phyloP scores from a whole-genome alignment of 352 stramenopile species.

The Phytophthora tentaculata region DNA sequence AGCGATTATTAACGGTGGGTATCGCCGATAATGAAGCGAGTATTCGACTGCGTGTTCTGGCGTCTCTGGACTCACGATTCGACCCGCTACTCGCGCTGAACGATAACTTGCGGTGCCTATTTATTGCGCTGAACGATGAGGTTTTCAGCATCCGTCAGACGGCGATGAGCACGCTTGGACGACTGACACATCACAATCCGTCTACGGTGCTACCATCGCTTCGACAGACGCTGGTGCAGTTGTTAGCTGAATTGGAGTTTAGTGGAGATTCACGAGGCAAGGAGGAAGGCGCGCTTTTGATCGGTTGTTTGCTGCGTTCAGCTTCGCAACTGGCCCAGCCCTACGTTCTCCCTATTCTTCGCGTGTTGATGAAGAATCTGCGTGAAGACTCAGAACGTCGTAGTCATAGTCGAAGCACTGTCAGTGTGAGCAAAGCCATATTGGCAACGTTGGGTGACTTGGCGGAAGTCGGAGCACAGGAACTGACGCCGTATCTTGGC shows the following conservation, averaged over 20 bases:
- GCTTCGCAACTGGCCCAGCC: conserved; percentile 80
- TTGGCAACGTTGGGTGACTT: conserved; percentile 84
- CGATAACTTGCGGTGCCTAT: conserved; percentile 85
- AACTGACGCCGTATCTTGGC: conserved; percentile 83
- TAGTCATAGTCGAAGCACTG: conserved; percentile 74
- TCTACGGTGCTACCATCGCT: conserved; percentile 82
- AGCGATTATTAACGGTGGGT: conserved; percentile 82
- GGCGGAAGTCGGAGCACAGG: conserved; percentile 76
- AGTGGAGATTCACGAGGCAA: conserved; percentile 82
- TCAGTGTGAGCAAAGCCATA: conserved; percentile 87
- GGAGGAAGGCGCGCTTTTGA: conserved; percentile 83
- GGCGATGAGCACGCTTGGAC: conserved; percentile 87
- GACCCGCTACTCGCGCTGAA: conserved; percentile 82
- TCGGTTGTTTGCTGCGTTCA: conserved; percentile 83
- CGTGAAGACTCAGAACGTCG: conserved; percentile 78
- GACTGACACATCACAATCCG: conserved; percentile 87
- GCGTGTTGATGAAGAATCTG: conserved; percentile 89
- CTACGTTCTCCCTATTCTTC: conserved; percentile 87
- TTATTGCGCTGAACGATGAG: conserved; percentile 90
- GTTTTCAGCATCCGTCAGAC: conserved; percentile 89
- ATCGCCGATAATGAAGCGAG: conserved; percentile 89
- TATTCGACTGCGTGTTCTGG: conserved; percentile 82
- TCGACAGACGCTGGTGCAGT: conserved; percentile 83
- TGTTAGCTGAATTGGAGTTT: conserved; percentile 89
- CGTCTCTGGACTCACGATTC: conserved; percentile 83